Evolutionary conservation across 2,329 filamentous ascomycete species (phyloP), one percentile per base, ranked within the genome.

Genomic region (Chrysosporium queenslandicum): DNA sequence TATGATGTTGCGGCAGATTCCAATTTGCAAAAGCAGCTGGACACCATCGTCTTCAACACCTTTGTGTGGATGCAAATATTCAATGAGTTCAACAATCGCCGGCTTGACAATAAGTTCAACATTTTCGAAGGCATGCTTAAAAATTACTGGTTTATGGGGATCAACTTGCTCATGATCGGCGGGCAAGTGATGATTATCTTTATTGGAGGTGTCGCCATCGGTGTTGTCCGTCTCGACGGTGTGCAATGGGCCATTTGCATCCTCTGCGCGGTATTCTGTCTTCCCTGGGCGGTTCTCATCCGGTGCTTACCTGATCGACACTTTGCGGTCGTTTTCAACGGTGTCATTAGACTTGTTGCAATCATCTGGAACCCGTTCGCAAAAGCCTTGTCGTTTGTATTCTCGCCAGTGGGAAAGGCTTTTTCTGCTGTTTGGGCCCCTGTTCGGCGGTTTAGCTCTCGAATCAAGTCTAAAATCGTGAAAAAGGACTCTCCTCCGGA

Each of bases 61-160:
- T 97, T 97, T 65, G 91, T 96, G 50, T 97, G 91, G 91, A 96
- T 97, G 90, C 91, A 97, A 63, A 94, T 97, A 61, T 97, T 97
- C 75, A 97, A 97, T 70, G 86, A 94, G 65, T 87, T 94, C 79
- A 97, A 97, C 74, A 95, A 94, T 71, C 87, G 91, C 54, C 87
- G 91, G 11, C 77, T 97, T 51, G 91, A 97, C 68, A 97, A 97
- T 70, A 80, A 82, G 52, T 90, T 95, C 76, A 97, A 97, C 70
- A 89, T 97, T 57, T 91, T 97, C 56, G 91, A 96, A 65, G 88
- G 88, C 51, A 79, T 97, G 54, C 77, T 77, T 23, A 80, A 80
- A 65, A 97, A 97, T 68, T 85, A 78, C 71, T 94, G 94, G 76
- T 97, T 97, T 73, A 79, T 94, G 34, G 78, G 71, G 36, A 96